Conservation (phyloP, 1,284 basidiomycete genomes). For the Erythrobasidium hasegawianum region DNA sequence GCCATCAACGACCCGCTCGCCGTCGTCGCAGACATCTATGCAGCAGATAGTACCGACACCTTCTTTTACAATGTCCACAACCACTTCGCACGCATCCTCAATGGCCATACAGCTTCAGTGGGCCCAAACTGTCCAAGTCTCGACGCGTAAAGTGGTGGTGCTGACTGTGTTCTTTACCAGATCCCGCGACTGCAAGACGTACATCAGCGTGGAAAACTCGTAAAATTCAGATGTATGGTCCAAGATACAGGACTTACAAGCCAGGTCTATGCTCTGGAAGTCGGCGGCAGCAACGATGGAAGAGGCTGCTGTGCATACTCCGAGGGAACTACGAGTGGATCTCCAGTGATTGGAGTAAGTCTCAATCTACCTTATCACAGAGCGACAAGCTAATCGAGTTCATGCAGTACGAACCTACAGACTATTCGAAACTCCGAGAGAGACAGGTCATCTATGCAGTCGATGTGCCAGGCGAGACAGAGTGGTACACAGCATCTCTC, state of each 20-base stretch:
- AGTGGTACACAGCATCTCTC: conserved; percentile 38
- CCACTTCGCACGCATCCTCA: conserved; percentile 15
- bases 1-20: conserved; percentile 23
- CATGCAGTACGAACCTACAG: conserved; percentile 31
- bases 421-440: conserved; percentile 46
- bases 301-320: conserved; percentile 32
- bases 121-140: not conserved
- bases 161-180: not conserved
- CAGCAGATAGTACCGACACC: conserved; percentile 3
- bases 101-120: conserved; percentile 16
- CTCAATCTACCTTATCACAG: too few species aligned
- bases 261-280: conserved; percentile 45
- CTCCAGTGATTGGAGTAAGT: conserved; percentile 21
- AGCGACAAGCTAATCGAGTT: not conserved
- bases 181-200: conserved; percentile 24
- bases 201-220: conserved; percentile 37
- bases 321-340: conserved; percentile 19
- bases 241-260: conserved; percentile 49
- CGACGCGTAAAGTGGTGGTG: conserved; percentile 1
- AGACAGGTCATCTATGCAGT: conserved; percentile 47
- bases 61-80: conserved; percentile 11
- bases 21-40: conserved; percentile 23
- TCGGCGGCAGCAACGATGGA: conserved; percentile 7
- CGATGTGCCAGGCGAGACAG: conserved; percentile 46
- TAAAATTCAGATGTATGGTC: conserved; percentile 49